Base-by-base conservation (phyloP, 2,329 filamentous ascomycete species). In the Cylindrodendrum hubeiense region DNA sequence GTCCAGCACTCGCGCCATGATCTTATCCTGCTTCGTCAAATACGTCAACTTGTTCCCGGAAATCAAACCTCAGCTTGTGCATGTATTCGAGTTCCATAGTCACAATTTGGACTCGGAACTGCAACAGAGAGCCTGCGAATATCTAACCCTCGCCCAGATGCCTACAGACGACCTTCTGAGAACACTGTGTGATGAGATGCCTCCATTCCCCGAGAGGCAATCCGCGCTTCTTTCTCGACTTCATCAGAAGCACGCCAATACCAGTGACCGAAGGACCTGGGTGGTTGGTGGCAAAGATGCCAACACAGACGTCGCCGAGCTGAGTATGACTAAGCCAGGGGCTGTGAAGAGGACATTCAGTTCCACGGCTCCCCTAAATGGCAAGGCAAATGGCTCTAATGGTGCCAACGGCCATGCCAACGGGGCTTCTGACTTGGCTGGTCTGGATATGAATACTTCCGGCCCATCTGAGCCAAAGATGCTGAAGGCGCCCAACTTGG, bases 1-100 rank as follows among this genome's bases (percentile, higher is more conserved):
- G 1, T 92, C 95, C 19, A 92, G 91, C 72, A 98, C 97, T 12
- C 88, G 95, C 69, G 96, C 94, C 26, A 97, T 99, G 86, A 93
- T 99, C 43, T 83, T 99, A 49, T 98, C 95, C 0, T 97, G 92
- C 57, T 99, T 98, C 77, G 86, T 98, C 86, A 99, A 99, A 82
- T 99, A 95, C 74, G 93, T 99, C 81, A 99, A 99, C 79, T 83
- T 99, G 55, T 99, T 99, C 79, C 96, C 96, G 1, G 97, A 99
- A 79, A 98, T 99, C 82, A 98, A 98, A 80, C 93, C 95, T 9
- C 95, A 98, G 78, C 88, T 99, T 4, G 83, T 98, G 49, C 92
- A 94, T 71, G 92, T 97, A 8, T 99, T 99, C 83, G 89, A 92
- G 67, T 86, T 94, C 30, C 98, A 98, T 81, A 97, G 94, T 77